These are phyloP conservation scores for Yamadazyma trypodendri DNA, from an alignment of 1,139 yeast genomes.

Conservation along the genomic window DNA sequence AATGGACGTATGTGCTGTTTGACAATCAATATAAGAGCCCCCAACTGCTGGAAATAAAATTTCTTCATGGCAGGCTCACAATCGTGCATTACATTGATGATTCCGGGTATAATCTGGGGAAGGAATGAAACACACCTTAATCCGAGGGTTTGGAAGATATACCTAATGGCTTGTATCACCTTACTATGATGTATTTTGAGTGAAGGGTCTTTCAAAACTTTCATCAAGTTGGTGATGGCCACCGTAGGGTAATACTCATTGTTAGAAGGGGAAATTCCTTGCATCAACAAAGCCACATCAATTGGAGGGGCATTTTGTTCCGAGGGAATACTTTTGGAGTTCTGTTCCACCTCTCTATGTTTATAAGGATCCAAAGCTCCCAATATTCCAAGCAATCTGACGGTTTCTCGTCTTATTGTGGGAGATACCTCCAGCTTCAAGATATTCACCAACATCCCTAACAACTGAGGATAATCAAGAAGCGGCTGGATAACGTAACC, in stretches of 20 bases:
- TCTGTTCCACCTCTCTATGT: conserved; percentile 86
- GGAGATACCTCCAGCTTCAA: conserved; percentile 77
- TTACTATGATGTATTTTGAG: conserved; percentile 84
- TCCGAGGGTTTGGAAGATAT: conserved; percentile 86
- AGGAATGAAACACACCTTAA: conserved; percentile 83
- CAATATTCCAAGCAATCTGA: conserved; percentile 80
- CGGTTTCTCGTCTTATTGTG: conserved; percentile 79
- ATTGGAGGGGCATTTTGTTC: conserved; percentile 88
- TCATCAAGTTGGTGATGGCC: conserved; percentile 81
- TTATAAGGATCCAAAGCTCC: conserved; percentile 98
- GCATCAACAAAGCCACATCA: conserved; percentile 86
- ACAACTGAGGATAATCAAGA: conserved; percentile 83
- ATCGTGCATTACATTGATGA: conserved; percentile 78
- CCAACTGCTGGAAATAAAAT: conserved; percentile 85
- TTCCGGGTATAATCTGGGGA: conserved; percentile 85
- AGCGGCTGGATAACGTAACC: conserved; percentile 96
- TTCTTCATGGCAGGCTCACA: conserved; percentile 84
- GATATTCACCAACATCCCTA: conserved; percentile 79
- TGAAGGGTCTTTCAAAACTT: conserved; percentile 80
- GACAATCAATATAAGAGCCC: conserved; percentile 76
- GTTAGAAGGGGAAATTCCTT: conserved; percentile 89
- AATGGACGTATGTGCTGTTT: conserved; percentile 88
- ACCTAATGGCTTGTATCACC: conserved; percentile 74
- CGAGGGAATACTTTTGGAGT: conserved; percentile 57
- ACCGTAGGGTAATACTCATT: conserved; percentile 97